Conservation (phyloP, 176 grass and related monocot genomes). For the Rhynchospora pubera region DNA sequence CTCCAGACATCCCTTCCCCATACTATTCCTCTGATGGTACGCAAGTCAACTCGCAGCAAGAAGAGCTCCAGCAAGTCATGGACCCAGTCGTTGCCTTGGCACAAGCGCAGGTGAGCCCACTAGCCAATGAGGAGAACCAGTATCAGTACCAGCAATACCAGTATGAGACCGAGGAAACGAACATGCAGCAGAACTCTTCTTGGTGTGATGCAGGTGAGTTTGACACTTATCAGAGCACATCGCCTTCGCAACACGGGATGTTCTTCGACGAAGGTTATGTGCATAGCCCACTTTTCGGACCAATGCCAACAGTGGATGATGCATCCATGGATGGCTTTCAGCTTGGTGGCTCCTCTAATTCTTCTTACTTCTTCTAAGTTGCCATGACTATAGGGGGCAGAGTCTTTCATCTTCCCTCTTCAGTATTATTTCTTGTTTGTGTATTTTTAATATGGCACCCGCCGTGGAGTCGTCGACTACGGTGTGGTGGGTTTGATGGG, state of each 20-base stretch:
- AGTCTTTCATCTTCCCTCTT: background rate
- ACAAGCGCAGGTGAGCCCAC: constrained; percentile 12
- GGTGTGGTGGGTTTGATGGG: constrained; percentile 17
- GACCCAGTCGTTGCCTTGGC: constrained; percentile 5
- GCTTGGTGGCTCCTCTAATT: constrained; percentile 76
- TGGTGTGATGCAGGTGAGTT: constrained; percentile 64
- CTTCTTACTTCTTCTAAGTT: constrained; percentile 58
- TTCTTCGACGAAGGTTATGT: constrained; percentile 98
- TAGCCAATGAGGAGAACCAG: background rate
- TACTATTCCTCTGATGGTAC: constrained; percentile 7
- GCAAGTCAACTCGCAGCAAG: constrained; percentile 11
- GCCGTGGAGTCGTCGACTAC: background rate
- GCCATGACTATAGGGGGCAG: background rate
- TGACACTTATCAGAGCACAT: constrained; percentile 19
- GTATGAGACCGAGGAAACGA: background rate
- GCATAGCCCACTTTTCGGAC: constrained; percentile 95
- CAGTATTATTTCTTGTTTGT: background rate
- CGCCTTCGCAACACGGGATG: constrained; percentile 50
- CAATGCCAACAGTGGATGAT: constrained; percentile 82
- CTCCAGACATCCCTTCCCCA: constrained; percentile 62
- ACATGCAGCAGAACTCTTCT: constrained; percentile 16
- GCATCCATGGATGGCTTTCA: constrained; percentile 72
- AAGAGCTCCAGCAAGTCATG: constrained; percentile 20
- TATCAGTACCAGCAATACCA: constrained; percentile 5
- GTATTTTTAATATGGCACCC: constrained; percentile 20